Percentiles rank a stretch among this genome's conserved stretches.
Conservation (phyloP, 768 basidiomycete species). For the Russula virescens region DNA sequence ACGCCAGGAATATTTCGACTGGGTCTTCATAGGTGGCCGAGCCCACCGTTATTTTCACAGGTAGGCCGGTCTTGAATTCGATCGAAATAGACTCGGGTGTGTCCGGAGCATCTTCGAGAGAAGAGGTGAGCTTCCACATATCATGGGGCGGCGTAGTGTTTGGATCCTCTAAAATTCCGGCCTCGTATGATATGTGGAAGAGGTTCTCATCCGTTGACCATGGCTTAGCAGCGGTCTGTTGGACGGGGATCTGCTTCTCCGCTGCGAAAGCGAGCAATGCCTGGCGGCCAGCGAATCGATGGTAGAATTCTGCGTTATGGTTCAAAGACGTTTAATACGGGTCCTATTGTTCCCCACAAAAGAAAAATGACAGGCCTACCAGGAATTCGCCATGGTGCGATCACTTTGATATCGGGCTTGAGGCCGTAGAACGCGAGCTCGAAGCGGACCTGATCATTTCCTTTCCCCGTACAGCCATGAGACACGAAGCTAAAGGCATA, state of each 20-base stretch:
- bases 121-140: slow-evolving; percentile 97
- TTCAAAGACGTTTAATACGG: background rate
- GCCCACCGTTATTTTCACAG: slow-evolving; percentile 64
- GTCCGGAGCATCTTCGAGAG: slow-evolving; percentile 75
- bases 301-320: slow-evolving; percentile 72
- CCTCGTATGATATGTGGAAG: slow-evolving; percentile 99
- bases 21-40: slow-evolving; percentile 74
- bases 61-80: slow-evolving; percentile 84
- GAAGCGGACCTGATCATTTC: slow-evolving; percentile 99
- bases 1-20: slow-evolving; percentile 87
- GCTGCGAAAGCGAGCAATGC: slow-evolving; percentile 89
- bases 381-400: slow-evolving; percentile 96
- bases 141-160: slow-evolving; percentile 88
- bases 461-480: slow-evolving; percentile 99
- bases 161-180: slow-evolving; percentile 97
- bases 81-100: slow-evolving; percentile 75
- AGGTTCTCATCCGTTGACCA: slow-evolving; percentile 99
- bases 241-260: slow-evolving; percentile 84
- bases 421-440: slow-evolving; percentile 98
- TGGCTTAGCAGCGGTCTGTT: slow-evolving; percentile 93
- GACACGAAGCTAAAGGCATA: slow-evolving; percentile 68
- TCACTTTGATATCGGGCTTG: slow-evolving; percentile 97
- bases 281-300: slow-evolving; percentile 93
- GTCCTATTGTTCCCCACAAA: background rate
- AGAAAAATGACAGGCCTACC: slow-evolving; percentile 40